These are phyloP conservation scores for Dactylellina cionopaga DNA, from an alignment of 2,329 filamentous ascomycete species.

Conservation along the genomic window DNA sequence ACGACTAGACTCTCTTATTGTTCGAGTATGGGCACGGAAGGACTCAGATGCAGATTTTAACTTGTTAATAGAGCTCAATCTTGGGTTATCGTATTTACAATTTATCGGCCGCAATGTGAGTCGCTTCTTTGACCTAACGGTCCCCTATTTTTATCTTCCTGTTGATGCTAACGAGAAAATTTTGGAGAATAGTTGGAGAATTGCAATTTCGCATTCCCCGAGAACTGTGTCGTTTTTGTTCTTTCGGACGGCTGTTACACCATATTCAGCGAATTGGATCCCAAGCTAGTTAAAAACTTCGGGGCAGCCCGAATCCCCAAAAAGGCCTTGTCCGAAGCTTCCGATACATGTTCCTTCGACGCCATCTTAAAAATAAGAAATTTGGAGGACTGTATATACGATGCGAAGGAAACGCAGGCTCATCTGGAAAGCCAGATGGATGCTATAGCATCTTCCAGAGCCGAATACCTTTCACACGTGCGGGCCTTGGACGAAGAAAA, in stretches of 20 bases:
- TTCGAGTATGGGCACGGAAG: conserved; percentile 70
- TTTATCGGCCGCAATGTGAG: conserved; percentile 70
- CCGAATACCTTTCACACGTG: conserved; percentile 25
- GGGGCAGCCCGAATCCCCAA: conserved; percentile 61
- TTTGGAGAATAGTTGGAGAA: conserved; percentile 63
- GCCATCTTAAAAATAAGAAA: conserved; percentile 72
- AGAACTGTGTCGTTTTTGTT: conserved; percentile 72
- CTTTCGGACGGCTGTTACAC: conserved; percentile 74
- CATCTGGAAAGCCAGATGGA: conserved; percentile 71
- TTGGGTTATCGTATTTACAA: conserved; percentile 68
- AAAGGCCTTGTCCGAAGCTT: conserved; percentile 58
- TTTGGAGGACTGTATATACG: conserved; percentile 74
- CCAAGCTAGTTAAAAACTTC: conserved; percentile 40
- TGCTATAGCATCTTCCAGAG: conserved; percentile 59
- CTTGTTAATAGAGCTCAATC: conserved; percentile 68
- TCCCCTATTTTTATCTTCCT: background rate
- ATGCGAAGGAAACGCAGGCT: conserved; percentile 70
- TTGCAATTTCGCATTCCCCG: conserved; percentile 70
- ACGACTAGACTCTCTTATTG: conserved; percentile 65
- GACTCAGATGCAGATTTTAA: conserved; percentile 65
- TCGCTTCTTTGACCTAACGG: conserved; percentile 28
- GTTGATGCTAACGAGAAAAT: background rate
- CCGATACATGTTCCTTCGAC: conserved; percentile 70
- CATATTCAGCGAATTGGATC: conserved; percentile 66
- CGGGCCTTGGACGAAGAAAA: conserved; percentile 35